Evolutionary conservation across 768 basidiomycete species (phyloP), one percentile per base, ranked within the genome.

Genomic region (Panellus pusillus): DNA sequence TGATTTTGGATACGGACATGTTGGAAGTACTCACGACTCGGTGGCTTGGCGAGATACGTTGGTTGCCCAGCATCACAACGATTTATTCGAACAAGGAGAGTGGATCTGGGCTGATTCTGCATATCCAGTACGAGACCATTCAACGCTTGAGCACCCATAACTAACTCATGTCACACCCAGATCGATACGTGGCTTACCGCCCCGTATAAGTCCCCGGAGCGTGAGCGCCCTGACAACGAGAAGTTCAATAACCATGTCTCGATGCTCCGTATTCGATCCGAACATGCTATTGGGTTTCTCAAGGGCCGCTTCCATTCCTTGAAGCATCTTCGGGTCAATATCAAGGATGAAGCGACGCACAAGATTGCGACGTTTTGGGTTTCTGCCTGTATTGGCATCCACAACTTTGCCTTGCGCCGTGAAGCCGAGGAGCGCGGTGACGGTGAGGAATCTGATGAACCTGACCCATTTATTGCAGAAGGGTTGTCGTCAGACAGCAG

Each of bases 91-190:
- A 7, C 3, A 35, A 72, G 73, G 39, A 73, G 48, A 27, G 59
- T 73, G n/a, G 2, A 24, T 24, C 24, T 74, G 72, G 71, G 71
- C 64, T 15, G 73, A 74, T 58, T 72, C 73, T 14, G 70, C 73
- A 14, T 74, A 74, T 59, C 68, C 72, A 4, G 55, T 39, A 29
- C 8, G 43, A n/a, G n/a, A n/a, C n/a, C n/a, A n/a, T n/a, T n/a
- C n/a, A n/a, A n/a, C n/a, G n/a, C n/a, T n/a, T n/a, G n/a, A n/a
- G n/a, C n/a, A n/a, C n/a, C n/a, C n/a, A n/a, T n/a, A n/a, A n/a
- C n/a, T n/a, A n/a, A n/a, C n/a, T n/a, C n/a, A n/a, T n/a, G n/a
- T n/a, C n/a, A n/a, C n/a, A n/a, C 19, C 9, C 19, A 24, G 24
- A 24, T 24, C 2, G 6, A 24, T 3, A 24, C 2, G 24, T 24